Percentiles rank a stretch among this genome's conserved stretches.
Conservation (phyloP, 495 filamentous ascomycete genomes). For the Echria macrotheca region DNA sequence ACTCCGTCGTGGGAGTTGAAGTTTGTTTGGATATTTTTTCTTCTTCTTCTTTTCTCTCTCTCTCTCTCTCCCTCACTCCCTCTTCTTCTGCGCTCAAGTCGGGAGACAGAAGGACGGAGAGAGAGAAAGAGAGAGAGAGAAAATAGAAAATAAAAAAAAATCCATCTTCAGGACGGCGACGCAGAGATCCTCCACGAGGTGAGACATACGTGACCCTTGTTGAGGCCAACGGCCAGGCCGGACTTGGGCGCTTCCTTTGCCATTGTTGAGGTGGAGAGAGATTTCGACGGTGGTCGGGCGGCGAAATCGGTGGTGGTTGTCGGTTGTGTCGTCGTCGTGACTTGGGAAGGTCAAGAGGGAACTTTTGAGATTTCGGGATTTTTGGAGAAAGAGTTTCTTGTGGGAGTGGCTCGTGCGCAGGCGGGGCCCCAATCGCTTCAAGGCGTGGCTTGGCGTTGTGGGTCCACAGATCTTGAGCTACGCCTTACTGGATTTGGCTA, state of each 20-base stretch:
- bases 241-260: conserved; percentile 46
- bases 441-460: conserved; percentile 1
- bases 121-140: not conserved
- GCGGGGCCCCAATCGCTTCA: not conserved
- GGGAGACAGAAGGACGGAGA: not conserved
- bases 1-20: conserved; percentile 10
- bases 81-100: too few relatives aligned
- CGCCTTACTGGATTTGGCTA: too few relatives aligned
- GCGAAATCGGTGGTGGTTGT: conserved; percentile 18
- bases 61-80: not conserved
- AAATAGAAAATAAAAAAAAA: not conserved
- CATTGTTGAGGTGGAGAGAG: conserved; percentile 22
- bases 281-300: conserved; percentile 19
- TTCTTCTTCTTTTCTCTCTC: not conserved
- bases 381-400: conserved; percentile 16
- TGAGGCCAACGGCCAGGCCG: conserved; percentile 76
- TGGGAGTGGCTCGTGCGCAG: conserved; percentile 16
- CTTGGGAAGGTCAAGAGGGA: conserved; percentile 12
- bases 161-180: conserved; percentile 31
- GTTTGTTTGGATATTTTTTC: not conserved
- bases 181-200: conserved; percentile 60
- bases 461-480: not conserved
- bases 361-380: conserved; percentile 10
- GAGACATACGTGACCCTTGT: conserved; percentile 82
- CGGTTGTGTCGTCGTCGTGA: conserved; percentile 16